Evolutionary conservation across 148 eudicot species (phyloP), one percentile per base, ranked within the genome.

Genomic region (Rhododendron ovatum): DNA sequence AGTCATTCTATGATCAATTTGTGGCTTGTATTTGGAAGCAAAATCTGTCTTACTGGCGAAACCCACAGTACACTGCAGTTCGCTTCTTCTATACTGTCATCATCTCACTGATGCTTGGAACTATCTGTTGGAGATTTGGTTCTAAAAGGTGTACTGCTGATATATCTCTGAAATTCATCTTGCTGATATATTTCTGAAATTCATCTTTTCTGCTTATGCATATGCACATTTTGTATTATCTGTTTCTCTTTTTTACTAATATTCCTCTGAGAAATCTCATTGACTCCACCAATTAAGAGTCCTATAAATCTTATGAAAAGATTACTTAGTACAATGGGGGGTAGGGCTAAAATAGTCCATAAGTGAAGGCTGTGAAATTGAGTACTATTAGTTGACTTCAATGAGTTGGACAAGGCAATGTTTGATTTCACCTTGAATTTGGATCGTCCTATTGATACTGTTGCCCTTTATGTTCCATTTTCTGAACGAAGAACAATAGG

Each of bases 31-130:
- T 97, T 45, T 94, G 99, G 98, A 97, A 97, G 89, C 98, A 94
- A 89, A 89, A 97, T 89, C 92, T 97, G 8, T 95, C 98, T 35
- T 97, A 97, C 88, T 97, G 99, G 99, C 90, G 98, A 85, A 97
- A 95, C 91, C 99, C 99, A 75, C 98, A 95, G 86, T 95, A 95
- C 87, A 95, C 99, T 77, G 99, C 99, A 83, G 98, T 97, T 89
- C 98, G 99, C 80, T 94, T 95, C 92, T 97, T 97, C 95, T 97
- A 97, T 90, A 95, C 99, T 28, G 85, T 90, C 85, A 94, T 95
- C 88, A 95, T 97, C 88, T 95, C 99, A 55, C 79, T 97, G 87
- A 97, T 97, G 99, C 98, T 97, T 81, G 99, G 99, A 83, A 91
- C 98, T 81, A 93, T 97, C 80, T 97, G 99, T 88, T 97, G 99